phyloP scores from a whole-genome alignment of 441 rosid species.

The Euphorbia corollata region DNA sequence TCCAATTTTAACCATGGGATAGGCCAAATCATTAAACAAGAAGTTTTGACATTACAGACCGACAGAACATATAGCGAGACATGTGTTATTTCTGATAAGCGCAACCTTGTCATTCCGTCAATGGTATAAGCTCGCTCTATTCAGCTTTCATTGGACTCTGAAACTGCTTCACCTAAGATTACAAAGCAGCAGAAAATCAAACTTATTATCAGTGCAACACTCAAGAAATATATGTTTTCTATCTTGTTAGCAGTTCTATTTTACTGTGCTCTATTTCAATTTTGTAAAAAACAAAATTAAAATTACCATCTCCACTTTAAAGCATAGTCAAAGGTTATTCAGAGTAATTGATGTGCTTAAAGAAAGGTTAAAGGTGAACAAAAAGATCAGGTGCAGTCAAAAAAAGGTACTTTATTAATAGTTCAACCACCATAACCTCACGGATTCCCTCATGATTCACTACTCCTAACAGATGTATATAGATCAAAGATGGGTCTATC shows the following conservation, averaged over 20 bases:
- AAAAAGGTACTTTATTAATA: not conserved
- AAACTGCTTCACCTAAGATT: conserved; percentile 48
- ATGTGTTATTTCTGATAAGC: not conserved
- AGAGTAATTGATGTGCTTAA: not conserved
- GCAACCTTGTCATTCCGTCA: not conserved
- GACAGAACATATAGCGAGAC: not conserved
- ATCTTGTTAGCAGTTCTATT: not conserved
- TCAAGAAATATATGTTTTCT: not conserved
- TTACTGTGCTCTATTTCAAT: not conserved
- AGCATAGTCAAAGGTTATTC: too few relatives aligned
- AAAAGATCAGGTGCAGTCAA: not conserved
- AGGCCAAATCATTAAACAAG: not conserved
- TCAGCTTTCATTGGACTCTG: conserved; percentile 28
- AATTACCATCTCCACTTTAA: not conserved
- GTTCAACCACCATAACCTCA: not conserved
- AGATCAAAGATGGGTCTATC: not conserved
- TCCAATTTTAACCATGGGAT: not conserved
- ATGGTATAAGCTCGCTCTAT: not conserved
- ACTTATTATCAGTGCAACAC: not conserved
- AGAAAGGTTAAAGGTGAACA: too few relatives aligned
- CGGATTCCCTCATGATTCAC: too few relatives aligned
- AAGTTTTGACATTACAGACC: not conserved
- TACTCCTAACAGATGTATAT: not conserved
- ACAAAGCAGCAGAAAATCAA: conserved; percentile 10
- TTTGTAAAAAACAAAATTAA: not conserved